phyloP scores from a whole-genome alignment of 1,139 yeast genomes.

The Yamadazyma pseudoaaseri region DNA sequence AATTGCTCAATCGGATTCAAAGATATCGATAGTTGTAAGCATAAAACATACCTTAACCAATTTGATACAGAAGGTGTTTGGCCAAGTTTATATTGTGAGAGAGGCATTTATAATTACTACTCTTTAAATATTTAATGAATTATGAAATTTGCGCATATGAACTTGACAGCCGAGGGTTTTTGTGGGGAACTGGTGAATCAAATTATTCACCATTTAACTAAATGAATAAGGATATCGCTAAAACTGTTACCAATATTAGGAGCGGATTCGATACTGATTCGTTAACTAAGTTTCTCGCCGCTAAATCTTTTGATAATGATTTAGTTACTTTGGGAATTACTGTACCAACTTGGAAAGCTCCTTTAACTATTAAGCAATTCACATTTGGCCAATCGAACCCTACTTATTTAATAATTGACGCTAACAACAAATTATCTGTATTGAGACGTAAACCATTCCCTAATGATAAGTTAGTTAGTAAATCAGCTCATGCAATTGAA shows the following conservation, averaged over 20 bases:
- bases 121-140: slow-evolving; percentile 37
- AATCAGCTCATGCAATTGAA: slow-evolving; percentile 66
- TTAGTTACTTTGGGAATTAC: slow-evolving; percentile 20
- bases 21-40: slow-evolving; percentile 36
- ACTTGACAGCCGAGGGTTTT: no score
- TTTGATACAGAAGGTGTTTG: slow-evolving; percentile 48
- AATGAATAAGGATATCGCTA: slow-evolving; percentile 15
- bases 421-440: slow-evolving; percentile 42
- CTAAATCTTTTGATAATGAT: slow-evolving; percentile 8
- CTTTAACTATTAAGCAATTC: slow-evolving; percentile 48
- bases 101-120: slow-evolving; percentile 74
- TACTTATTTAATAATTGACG: slow-evolving; percentile 52
- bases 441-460: slow-evolving; percentile 64
- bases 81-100: slow-evolving; percentile 63
- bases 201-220: no score
- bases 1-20: slow-evolving; percentile 55
- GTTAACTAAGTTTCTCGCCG: slow-evolving; percentile 27
- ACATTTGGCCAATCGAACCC: slow-evolving; percentile 70
- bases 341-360: slow-evolving; percentile 17
- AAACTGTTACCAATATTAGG: slow-evolving; percentile 29
- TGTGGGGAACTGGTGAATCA: no score
- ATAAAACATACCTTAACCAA: slow-evolving; percentile 26
- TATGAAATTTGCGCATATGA: slow-evolving; percentile 2
- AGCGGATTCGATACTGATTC: slow-evolving; percentile 34
- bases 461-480: slow-evolving; percentile 50